These are phyloP conservation scores for Stachybotrys echinatus DNA, from an alignment of 2,329 filamentous ascomycete genomes.

Conservation along the genomic window DNA sequence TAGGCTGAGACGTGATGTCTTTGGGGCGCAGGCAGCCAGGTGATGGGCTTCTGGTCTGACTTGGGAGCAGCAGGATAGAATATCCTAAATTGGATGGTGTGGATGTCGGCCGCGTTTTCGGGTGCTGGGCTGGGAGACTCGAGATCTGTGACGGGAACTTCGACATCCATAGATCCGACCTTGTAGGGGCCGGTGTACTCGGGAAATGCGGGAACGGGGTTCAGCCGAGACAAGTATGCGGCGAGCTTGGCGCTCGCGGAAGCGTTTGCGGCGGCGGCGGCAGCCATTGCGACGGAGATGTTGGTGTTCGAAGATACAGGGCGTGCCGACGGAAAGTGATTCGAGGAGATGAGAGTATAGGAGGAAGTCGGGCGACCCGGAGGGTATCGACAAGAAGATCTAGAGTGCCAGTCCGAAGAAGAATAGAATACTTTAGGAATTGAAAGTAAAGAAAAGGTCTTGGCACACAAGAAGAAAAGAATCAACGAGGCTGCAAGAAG, in stretches of 20 bases:
- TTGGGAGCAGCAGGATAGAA: constrained; percentile 67
- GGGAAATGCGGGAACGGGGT: constrained; percentile 67
- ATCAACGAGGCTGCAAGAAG: background rate
- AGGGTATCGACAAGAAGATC: background rate
- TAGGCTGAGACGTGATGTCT: constrained; percentile 70
- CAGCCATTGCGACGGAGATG: background rate
- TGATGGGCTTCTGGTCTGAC: constrained; percentile 53
- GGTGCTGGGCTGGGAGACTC: constrained; percentile 48
- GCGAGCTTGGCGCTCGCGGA: constrained; percentile 31
- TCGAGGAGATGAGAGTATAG: background rate
- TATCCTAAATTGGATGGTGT: constrained; percentile 74
- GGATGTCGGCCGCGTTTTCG: constrained; percentile 49
- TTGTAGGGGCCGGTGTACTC: constrained; percentile 71
- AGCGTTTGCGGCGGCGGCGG: constrained; percentile 12
- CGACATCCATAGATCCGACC: constrained; percentile 71
- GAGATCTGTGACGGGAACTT: constrained; percentile 64
- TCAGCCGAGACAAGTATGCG: constrained; percentile 50
- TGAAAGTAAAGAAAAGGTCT: background rate
- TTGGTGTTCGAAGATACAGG: background rate
- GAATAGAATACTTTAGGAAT: background rate
- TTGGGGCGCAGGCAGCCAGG: constrained; percentile 76
- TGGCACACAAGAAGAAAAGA: background rate
- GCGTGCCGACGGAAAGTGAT: no score
- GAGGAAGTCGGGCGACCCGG: background rate
- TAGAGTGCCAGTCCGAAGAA: background rate